Evolutionary conservation across 2,329 filamentous ascomycete genomes (phyloP), one percentile per base, ranked within the genome.

Genomic region (Gaeumannomyces sp.): DNA sequence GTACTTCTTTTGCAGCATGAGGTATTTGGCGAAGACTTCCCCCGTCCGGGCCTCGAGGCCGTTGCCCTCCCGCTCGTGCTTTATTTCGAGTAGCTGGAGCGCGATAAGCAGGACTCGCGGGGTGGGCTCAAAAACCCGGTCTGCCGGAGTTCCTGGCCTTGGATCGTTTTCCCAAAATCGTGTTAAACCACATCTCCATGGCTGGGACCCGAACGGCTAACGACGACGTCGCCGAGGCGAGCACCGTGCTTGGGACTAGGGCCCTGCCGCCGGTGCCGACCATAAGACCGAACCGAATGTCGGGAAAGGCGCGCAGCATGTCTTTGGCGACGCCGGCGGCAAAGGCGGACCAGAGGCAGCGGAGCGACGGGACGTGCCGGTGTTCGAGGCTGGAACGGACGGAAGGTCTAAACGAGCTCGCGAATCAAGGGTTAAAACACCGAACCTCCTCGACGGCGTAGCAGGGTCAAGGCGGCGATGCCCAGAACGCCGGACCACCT

Each of bases 241-340:
- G 6, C 29, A 6, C 6, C 29, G 29, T 29, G 29, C 29, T 29
- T 29, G 29, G 29, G 6, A 29, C 29, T 29, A 6, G 29, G 29
- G 29, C 29, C 6, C 29, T 6, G 29, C 56, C 56, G 56, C 56
- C 56, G 56, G 19, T 59, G 56, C 56, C 56, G 56, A 59, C 56
- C 56, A 59, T 59, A 5, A 77, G 60, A 1, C 71, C 70, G 11
- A 76, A 65, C n/a, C 68, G 64, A 6, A 78, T 59, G 4, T 72
- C 70, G 0, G 70, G 69, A 59, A 75, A 76, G 63, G 67, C 75
- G 3, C 63, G 68, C 0, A 72, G 50, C 70, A 77, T 72, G 45
- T 72, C 65, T 19, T 58, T 67, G 0, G 70, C 74, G 3, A 73
- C 73, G 11, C 22, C 67, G 1, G 73, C 71, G 1, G 73, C 73